phyloP scores from a whole-genome alignment of 306 rosid genomes.

The Malus sylvestris region DNA sequence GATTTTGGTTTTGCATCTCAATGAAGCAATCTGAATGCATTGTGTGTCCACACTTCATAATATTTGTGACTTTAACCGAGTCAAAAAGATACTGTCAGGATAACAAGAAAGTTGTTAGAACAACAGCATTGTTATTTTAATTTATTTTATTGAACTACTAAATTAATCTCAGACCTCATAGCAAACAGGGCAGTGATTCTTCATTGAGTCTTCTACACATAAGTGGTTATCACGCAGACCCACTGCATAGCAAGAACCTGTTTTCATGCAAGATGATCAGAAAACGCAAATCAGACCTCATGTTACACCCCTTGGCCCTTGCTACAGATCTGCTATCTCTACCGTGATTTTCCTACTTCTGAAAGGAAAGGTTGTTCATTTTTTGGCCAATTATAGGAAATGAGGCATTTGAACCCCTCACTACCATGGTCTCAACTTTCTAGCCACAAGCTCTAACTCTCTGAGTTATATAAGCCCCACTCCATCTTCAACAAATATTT shows the following conservation, averaged over 20 bases:
- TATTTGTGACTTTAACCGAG: conserved; percentile 38
- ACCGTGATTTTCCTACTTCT: not conserved
- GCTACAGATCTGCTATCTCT: not conserved
- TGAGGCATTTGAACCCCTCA: not conserved
- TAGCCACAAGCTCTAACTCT: not conserved
- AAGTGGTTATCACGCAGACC: conserved; percentile 44
- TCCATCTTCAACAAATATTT: not conserved
- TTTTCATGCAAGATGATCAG: conserved; percentile 1
- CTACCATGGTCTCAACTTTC: not conserved
- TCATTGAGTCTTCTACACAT: conserved; percentile 75
- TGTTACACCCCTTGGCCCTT: not conserved
- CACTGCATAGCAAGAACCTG: conserved; percentile 58
- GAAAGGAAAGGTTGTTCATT: not conserved
- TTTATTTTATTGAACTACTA: not conserved
- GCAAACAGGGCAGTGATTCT: conserved; percentile 65
- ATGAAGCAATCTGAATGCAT: conserved; percentile 57
- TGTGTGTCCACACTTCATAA: conserved; percentile 72
- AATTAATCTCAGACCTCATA: conserved; percentile 47
- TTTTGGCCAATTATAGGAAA: not conserved
- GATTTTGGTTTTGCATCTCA: conserved; percentile 40
- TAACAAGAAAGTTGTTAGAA: conserved; percentile 22
- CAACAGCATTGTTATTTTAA: not conserved
- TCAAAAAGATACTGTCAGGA: conserved; percentile 66
- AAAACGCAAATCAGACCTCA: not conserved
- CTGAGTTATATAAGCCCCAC: not conserved